Conservation (phyloP, 2,329 filamentous ascomycete species). For the Trichoderma sp. region DNA sequence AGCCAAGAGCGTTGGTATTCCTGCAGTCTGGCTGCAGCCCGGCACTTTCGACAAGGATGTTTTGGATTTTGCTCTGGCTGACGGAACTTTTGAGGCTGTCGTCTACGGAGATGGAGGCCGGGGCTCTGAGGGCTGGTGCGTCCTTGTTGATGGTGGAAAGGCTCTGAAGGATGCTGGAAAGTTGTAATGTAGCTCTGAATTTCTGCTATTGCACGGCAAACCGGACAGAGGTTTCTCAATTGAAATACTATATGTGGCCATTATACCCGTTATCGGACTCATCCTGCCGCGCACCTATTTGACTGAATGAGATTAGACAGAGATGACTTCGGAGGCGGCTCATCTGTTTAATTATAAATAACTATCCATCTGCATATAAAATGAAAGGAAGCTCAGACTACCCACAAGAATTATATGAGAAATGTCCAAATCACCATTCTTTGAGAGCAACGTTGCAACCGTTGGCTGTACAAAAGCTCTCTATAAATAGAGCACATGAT, state of each 20-base stretch:
- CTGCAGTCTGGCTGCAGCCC: slow-evolving; percentile 85
- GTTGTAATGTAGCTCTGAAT: slow-evolving; percentile 35
- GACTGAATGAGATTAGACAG: background rate
- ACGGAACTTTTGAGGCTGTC: slow-evolving; percentile 67
- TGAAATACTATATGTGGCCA: background rate
- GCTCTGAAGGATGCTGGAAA: slow-evolving; percentile 60
- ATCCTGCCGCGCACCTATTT: background rate
- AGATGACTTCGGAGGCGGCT: background rate
- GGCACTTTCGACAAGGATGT: slow-evolving; percentile 81
- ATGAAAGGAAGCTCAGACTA: too few species aligned
- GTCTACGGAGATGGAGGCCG: slow-evolving; percentile 64
- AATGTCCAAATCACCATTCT: too few species aligned
- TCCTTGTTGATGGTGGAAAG: slow-evolving; percentile 78
- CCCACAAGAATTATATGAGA: too few species aligned
- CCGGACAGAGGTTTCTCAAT: background rate
- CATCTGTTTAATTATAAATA: background rate
- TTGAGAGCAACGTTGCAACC: too few species aligned
- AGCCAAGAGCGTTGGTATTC: slow-evolving; percentile 71
- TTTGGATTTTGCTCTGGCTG: slow-evolving; percentile 63
- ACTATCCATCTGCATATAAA: background rate
- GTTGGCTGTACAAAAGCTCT: too few species aligned
- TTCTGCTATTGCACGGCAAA: background rate
- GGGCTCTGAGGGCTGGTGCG: slow-evolving; percentile 80
- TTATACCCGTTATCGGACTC: background rate
- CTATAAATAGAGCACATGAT: too few species aligned